These are phyloP conservation scores for Kurtzmaniella quercitrusa DNA, from an alignment of 1,139 yeast genomes.

Conservation along the genomic window DNA sequence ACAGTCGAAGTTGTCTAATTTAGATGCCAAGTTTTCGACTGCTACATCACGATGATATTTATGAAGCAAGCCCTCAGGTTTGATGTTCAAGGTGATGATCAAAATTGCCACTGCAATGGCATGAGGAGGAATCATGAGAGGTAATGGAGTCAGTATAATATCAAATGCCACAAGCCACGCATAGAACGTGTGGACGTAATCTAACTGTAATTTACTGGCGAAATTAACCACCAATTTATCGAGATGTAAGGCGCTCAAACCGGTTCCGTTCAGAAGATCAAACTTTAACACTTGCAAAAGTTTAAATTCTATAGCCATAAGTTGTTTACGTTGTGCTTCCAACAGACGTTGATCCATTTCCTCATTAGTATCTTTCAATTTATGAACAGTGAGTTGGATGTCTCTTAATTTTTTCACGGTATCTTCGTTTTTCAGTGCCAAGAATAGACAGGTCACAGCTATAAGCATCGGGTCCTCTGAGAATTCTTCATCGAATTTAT, in stretches of 20 bases:
- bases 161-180: conserved; percentile 82
- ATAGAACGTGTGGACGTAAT: conserved; percentile 43
- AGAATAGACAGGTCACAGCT: conserved; percentile 69
- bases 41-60: conserved; percentile 21
- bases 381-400: conserved; percentile 43
- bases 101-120: conserved; percentile 69
- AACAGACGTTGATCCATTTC: conserved; percentile 12
- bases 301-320: conserved; percentile 62
- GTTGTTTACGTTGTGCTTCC: conserved; percentile 50
- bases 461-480: conserved; percentile 46
- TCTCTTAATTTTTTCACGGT: conserved; percentile 79
- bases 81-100: conserved; percentile 38
- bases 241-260: conserved; percentile 40
- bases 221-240: conserved; percentile 72
- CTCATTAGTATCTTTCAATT: conserved; percentile 30
- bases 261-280: conserved; percentile 59
- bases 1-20: conserved; percentile 31
- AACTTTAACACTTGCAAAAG: conserved; percentile 71
- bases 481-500: conserved; percentile 43
- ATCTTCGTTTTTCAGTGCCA: conserved; percentile 84
- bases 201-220: conserved; percentile 50
- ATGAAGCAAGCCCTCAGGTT: conserved; percentile 31
- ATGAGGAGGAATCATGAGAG: conserved; percentile 74
- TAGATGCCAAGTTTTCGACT: conserved; percentile 16
- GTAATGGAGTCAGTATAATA: conserved; percentile 66